Evolutionary conservation across 768 basidiomycete species (phyloP), one percentile per base, ranked within the genome.

Genomic region (Podaxis pistillaris): DNA sequence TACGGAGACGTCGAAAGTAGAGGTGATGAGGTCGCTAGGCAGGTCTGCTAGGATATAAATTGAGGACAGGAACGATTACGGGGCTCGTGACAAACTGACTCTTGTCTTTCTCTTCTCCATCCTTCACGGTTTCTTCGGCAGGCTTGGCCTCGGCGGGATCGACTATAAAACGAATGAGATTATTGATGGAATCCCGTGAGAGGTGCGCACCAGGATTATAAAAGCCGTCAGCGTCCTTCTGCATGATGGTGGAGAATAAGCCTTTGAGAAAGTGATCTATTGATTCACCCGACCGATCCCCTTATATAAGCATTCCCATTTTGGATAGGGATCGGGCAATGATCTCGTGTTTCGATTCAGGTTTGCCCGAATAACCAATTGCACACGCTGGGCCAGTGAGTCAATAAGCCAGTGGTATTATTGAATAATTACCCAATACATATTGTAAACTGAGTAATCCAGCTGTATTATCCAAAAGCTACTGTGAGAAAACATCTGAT

Each of bases 1-100:
- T 72, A 93, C 92, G 68, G 84, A 82, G 65, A 94, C 92, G 75
- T 94, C 91, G 70, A 91, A 94, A 26, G 84, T 87, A n/a, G 90
- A 88, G 64, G 86, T 83, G 68, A 93, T 82, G 40, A 94, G 82
- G 71, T 92, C 89, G 30, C 77, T 82, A 11, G 79, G 75, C 53
- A 66, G 69, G 19, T 51, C 75, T 78, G 50, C 50, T 6, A 56
- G 17, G 33, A 17, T n/a, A 28, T 52, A 9, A 58, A 22, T 5
- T 53, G 37, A 40, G 33, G 19, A 56, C n/a, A 11, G 28, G 17
- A 40, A 17, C 3, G 3, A 22, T 22, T 30, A 30, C n/a, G 26
- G 15, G 19, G 9, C 19, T 19, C 6, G 1, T 19, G 7, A n/a
- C 4, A 46, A 2, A 33, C 33, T 47, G 56, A 49, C 61, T 51